Base-by-base conservation (phyloP, 1,284 basidiomycete species). In the Puccinia polysora region DNA sequence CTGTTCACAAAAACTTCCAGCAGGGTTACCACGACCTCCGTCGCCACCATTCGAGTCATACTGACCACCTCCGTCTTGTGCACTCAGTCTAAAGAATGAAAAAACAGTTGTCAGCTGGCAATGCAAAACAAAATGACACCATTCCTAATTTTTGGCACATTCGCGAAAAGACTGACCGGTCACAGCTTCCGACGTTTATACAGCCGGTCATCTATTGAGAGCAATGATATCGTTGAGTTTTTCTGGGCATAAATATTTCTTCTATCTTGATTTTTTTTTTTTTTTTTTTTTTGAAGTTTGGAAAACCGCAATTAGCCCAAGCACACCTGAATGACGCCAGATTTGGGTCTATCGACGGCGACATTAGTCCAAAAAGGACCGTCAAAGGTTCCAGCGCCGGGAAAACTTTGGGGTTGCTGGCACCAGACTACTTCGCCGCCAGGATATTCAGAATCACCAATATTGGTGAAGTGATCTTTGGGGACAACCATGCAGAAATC, bases 21-120 rank as follows among this genome's bases (percentile, higher is more conserved):
- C 58, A 4, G 78, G 78, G 76, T 79, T 79, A 28, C 78, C 78
- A 12, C 36, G 38, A n/a, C 77, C 76, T 7, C 76, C 76, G 56
- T 75, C 77, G 45, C 77, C 78, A 58, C 78, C 78, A 73, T 74
- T 76, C 14, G 75, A 75, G 73, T 79, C 78, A 74, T 78, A 78
- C 72, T 79, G 78, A 4, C 78, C 78, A 10, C 78, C 78, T 12
- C 20, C 43, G 36, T 64, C 62, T 15, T 52, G 15, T 8, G 62
- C 28, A 2, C 32, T 52, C 2, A 64, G 62, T 34, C 62, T 64
- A 49, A 64, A 64, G 20, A 4, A 20, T 28, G 43, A 20, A 52
- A 18, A 25, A 34, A 8, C 72, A 76, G 45, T 78, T 77, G 68
- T 60, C 53, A 18, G 74, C 30, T 20, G 73, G 63, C 1, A 78